Percentiles rank a stretch among this genome's conserved stretches.
Conservation (phyloP, 2,329 filamentous ascomycete genomes). For the Teratosphaeriaceae sp. region DNA sequence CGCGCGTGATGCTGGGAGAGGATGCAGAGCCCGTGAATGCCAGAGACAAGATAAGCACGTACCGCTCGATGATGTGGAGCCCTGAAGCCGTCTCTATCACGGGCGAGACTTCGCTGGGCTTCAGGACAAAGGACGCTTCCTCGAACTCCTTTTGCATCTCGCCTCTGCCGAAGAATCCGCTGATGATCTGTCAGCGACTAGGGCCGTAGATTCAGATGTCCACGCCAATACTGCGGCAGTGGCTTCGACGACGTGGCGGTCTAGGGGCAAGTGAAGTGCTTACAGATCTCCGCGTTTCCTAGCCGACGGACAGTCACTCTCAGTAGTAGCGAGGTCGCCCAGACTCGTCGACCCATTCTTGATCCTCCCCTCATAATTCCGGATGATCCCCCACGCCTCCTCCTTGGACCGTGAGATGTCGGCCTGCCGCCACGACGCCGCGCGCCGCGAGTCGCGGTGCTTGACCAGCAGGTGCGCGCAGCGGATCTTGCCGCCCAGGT, state of each 20-base stretch:
- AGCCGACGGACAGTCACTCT: slow-evolving; percentile 94
- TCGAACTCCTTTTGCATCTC: slow-evolving; percentile 99
- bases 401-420: slow-evolving; percentile 85
- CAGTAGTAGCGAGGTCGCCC: slow-evolving; percentile 76
- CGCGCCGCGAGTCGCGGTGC: slow-evolving; percentile 79
- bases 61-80: slow-evolving; percentile 94
- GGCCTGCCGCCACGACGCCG: slow-evolving; percentile 87
- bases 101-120: slow-evolving; percentile 77
- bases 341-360: slow-evolving; percentile 60
- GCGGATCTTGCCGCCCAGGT: slow-evolving; percentile 73
- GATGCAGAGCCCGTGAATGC: no score
- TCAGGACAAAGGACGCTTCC: slow-evolving; percentile 84
- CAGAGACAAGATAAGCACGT: slow-evolving; percentile 29
- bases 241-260: background rate
- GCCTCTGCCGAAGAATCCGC: slow-evolving; percentile 83
- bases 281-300: slow-evolving; percentile 86
- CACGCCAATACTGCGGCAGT: background rate
- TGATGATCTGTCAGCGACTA: slow-evolving; percentile 25
- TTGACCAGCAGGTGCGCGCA: slow-evolving; percentile 91
- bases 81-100: slow-evolving; percentile 91
- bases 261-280: slow-evolving; percentile 31
- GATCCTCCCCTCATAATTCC: slow-evolving; percentile 70
- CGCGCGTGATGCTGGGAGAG: no score
- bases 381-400: slow-evolving; percentile 73
- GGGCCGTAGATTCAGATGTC: no score